Base-by-base conservation (phyloP, 2,329 filamentous ascomycete species). In the Zarea fungicola region DNA sequence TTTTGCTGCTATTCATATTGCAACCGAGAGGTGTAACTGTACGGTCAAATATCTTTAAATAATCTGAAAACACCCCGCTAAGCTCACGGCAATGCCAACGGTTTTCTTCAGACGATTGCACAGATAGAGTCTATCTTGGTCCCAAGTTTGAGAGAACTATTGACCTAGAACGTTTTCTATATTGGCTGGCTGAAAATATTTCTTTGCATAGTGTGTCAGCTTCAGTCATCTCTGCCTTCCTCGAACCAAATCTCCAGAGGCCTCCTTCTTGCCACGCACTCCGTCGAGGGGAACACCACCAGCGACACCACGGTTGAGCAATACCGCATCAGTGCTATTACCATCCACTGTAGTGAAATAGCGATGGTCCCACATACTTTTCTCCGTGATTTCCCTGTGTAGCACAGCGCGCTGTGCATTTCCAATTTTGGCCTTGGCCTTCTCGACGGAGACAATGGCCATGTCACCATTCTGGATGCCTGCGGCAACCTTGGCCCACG, bases 381-480 rank as follows among this genome's bases (percentile, higher is more conserved):
- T 83, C 58, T 90, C 87, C n/a, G 78, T 76, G 59, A 81, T 81
- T 65, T 96, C 91, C 60, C 81, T 75, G 63, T 80, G 80, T 55
- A 91, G 82, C 70, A 73, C 61, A 82, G 75, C 66, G 79, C 88
- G 83, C 74, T 97, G 92, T 28, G 84, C 83, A 58, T 89, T 88
- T 69, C 97, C 93, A 55, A 97, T 95, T 67, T 89, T 88, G n/a
- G n/a, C n/a, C n/a, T n/a, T n/a, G 50, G 79, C 79, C 75, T 97
- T 97, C 64, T 95, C 88, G 13, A 70, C 63, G 2, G 83, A 82
- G 1, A 89, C 89, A 5, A 78, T 72, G 57, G 96, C 89, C 79
- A 96, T 89, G 65, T 96, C 89, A 50, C 89, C 87, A 56, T 78
- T 81, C 49, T 81, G 76, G 59, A 97, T 93, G 40, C 84, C 89